phyloP scores from a whole-genome alignment of 2,329 filamentous ascomycete genomes.

The Setomelanomma holmii region DNA sequence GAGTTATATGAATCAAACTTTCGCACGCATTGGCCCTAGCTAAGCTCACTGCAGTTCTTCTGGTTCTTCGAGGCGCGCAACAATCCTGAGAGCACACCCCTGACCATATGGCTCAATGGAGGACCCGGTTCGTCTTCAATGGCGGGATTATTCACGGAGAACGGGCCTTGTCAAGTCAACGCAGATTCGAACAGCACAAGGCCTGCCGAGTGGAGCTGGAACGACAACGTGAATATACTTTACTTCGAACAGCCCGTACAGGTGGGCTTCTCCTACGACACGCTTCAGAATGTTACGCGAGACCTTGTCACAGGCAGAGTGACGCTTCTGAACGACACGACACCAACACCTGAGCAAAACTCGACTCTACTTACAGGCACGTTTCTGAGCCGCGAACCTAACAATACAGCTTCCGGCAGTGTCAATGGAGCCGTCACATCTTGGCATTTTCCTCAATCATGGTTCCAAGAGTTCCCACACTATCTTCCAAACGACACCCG shows the following conservation, averaged over 20 bases:
- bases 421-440: conserved; percentile 25
- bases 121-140: conserved; percentile 45
- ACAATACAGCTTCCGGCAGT: conserved; percentile 25
- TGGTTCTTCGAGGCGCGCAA: conserved; percentile 61
- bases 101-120: conserved; percentile 62
- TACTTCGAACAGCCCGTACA: conserved; percentile 70
- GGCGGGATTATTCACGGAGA: conserved; percentile 56
- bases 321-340: conserved; percentile 16
- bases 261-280: conserved; percentile 62
- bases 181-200: conserved; percentile 15
- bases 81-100: conserved; percentile 57
- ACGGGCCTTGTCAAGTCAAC: conserved; percentile 58
- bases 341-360: conserved; percentile 23
- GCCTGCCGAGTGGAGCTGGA: conserved; percentile 24
- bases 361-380: conserved; percentile 24
- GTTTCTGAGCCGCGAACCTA: conserved; percentile 21
- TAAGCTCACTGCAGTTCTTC: conserved; percentile 44
- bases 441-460: conserved; percentile 29
- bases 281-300: conserved; percentile 25
- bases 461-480: conserved; percentile 31
- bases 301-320: conserved; percentile 22
- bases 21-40: not conserved
- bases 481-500: conserved; percentile 25
- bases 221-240: conserved; percentile 57
- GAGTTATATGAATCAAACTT: not conserved